Conservation (phyloP, 192 early-diverging fungal genomes). For the Coemansia sp. region DNA sequence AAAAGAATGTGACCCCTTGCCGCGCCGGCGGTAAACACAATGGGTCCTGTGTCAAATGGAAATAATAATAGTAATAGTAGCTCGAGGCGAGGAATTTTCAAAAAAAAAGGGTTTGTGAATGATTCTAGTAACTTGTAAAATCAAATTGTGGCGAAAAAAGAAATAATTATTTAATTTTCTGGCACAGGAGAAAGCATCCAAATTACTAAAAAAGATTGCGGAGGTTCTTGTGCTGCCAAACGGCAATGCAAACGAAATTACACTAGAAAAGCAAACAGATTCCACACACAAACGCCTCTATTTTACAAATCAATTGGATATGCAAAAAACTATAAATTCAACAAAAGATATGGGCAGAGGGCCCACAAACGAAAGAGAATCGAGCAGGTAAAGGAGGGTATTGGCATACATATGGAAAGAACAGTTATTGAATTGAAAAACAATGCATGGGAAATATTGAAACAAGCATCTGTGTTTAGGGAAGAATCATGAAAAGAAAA, state of each 20-base stretch:
- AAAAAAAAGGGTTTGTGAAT: neutral
- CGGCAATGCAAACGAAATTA: neutral
- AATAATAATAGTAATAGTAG: neutral
- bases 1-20: constrained; percentile 23
- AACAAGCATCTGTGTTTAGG: too few relatives aligned
- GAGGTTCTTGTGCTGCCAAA: neutral
- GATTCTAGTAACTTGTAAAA: too few relatives aligned
- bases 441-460: constrained; percentile 5
- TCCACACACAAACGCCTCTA: too few relatives aligned
- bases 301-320: too few relatives aligned
- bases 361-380: neutral
- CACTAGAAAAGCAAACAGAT: neutral
- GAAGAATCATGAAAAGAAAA: neutral
- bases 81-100: neutral
- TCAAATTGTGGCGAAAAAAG: too few relatives aligned
- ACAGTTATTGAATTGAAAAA: too few relatives aligned
- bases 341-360: too few relatives aligned
- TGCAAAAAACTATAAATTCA: too few relatives aligned
- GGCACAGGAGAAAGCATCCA: neutral
- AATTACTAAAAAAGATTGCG: neutral
- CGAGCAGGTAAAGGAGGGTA: neutral
- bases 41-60: neutral
- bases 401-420: neutral
- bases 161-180: neutral
- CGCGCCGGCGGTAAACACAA: neutral